Base-by-base conservation (phyloP, 1,139 yeast genomes). In the Geotrichum australiense region DNA sequence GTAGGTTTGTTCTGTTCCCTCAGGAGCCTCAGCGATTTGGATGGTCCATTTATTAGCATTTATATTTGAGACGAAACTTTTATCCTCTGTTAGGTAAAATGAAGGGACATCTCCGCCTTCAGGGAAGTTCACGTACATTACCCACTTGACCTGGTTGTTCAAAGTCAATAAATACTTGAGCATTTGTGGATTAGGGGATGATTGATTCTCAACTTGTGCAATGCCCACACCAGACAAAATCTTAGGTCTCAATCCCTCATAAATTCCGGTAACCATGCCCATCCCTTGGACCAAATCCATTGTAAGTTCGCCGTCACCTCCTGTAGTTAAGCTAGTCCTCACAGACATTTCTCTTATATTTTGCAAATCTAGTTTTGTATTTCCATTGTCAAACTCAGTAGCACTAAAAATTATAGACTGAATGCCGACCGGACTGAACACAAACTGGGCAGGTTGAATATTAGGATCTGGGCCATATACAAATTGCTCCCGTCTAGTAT, bases 211-310 rank as follows among this genome's bases (percentile, higher is more conserved):
- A 10, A 19, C 41, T 4, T 18, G 27, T n/a, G 34, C 37, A 38
- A 42, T 15, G 2, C 85, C 87, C 39, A 72, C 70, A 37, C 69
- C 68, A 0, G 85, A 70, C 50, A 70, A 70, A 42, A 83, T 60
- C 34, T 62, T 57, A 1, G 86, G 78, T 40, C 66, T 67, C 55
- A 79, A 63, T 0, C 91, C 93, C 47, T 73, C 66, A 56, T 82
- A 83, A 23, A 78, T 62, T 18, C 76, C 82, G 11, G 85, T 74
- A 3, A 76, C 71, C 52, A 80, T 74, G 14, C 94, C 94, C 81
- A 80, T 80, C 47, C 94, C 94, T 57, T 77, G 81, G 16, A 69
- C 74, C 35, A 75, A 49, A 1, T 79, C 77, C 29, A 58, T 50
- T 11, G 43, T 41, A 29, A 66, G 50, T 28, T 80, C 82, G 36